Percentiles rank a stretch among this genome's conserved stretches.
phyloP scores from a whole-genome alignment of 345 rosid species.

The Brassica incana region DNA sequence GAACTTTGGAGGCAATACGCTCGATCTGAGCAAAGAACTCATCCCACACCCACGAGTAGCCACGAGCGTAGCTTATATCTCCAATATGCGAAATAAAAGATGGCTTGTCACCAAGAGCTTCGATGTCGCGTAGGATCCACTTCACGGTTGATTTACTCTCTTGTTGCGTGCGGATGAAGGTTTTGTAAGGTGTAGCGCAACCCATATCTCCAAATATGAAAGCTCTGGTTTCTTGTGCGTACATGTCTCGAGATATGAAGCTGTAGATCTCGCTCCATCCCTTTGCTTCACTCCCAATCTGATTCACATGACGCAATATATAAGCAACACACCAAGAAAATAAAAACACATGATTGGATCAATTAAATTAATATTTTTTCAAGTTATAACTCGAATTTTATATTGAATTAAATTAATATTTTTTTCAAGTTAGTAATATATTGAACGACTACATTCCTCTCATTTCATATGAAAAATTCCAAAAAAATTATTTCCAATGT shows the following conservation, averaged over 20 bases:
- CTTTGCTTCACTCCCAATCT: slow-evolving; percentile 84
- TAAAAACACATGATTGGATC: not conserved
- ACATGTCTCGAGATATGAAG: slow-evolving; percentile 58
- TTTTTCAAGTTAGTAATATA: not conserved
- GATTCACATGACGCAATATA: not conserved
- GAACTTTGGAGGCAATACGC: slow-evolving; percentile 76
- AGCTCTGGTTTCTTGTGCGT: slow-evolving; percentile 64
- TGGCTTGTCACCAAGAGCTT: slow-evolving; percentile 68
- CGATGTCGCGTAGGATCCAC: slow-evolving; percentile 89
- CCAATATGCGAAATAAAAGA: slow-evolving; percentile 82
- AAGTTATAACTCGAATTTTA: no score
- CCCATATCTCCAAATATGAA: slow-evolving; percentile 96
- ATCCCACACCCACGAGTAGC: slow-evolving; percentile 93
- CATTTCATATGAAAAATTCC: not conserved
- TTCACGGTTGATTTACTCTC: slow-evolving; percentile 78
- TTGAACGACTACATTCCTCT: not conserved
- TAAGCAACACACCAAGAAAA: not conserved
- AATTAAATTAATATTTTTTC: no score
- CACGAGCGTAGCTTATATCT: slow-evolving; percentile 94
- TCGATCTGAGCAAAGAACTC: slow-evolving; percentile 76
- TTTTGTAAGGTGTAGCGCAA: slow-evolving; percentile 67
- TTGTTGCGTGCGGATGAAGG: slow-evolving; percentile 75
- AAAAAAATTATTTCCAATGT: no score
- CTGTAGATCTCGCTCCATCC: slow-evolving; percentile 77
- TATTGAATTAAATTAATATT: no score